Conservation (phyloP, 306 rosid genomes). For the Fagus crenata region DNA sequence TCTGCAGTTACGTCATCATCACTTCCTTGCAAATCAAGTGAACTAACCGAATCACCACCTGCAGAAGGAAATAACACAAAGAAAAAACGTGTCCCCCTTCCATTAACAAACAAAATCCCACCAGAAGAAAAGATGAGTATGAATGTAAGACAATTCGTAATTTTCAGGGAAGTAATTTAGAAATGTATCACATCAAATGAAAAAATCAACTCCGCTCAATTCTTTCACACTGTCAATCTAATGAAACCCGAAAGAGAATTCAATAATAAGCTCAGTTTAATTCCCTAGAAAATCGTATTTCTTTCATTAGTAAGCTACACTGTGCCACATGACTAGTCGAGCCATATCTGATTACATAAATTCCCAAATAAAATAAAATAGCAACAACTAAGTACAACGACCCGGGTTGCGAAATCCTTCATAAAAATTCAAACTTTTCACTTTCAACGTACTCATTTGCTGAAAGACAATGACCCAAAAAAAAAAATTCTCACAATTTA, state of each 20-base stretch:
- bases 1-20: conserved; percentile 34
- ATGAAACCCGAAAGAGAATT: background rate
- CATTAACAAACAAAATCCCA: conserved; percentile 19
- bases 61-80: conserved; percentile 26
- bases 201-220: background rate
- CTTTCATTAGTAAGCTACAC: background rate
- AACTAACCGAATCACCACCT: conserved; percentile 37
- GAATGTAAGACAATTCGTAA: conserved; percentile 2
- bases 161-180: background rate
- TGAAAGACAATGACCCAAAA: background rate
- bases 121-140: background rate
- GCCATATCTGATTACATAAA: background rate
- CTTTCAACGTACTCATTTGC: conserved; percentile 18
- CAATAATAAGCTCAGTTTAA: background rate
- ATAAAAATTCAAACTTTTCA: background rate
- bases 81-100: conserved; percentile 8
- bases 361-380: background rate
- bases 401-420: background rate
- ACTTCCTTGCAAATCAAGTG: conserved; percentile 27
- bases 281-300: background rate
- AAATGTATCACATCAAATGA: background rate
- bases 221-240: too few relatives aligned
- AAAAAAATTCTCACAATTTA: background rate
- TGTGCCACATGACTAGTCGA: background rate
- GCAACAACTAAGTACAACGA: conserved; percentile 8